Conservation (phyloP, 805 yeast genomes). For the Tetrapisispora arboricola region DNA sequence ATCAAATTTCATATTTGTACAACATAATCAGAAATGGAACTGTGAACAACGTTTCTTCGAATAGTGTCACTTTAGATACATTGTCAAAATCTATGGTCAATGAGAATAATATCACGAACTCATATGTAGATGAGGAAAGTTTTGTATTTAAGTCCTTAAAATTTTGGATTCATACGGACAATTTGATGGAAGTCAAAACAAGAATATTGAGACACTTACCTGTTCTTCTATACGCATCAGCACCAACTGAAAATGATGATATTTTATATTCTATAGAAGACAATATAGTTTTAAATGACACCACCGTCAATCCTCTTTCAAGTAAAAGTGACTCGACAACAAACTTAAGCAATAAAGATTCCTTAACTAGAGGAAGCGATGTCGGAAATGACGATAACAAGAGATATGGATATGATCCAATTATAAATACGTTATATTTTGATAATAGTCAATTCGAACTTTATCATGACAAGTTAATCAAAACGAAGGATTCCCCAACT, state of each 20-base stretch:
- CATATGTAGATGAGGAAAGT: neutral
- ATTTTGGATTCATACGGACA: slow-evolving; percentile 97
- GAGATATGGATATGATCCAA: slow-evolving; percentile 54
- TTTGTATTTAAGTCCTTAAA: slow-evolving; percentile 50
- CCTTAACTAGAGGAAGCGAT: slow-evolving; percentile 28
- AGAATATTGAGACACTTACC: slow-evolving; percentile 88
- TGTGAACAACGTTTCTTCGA: slow-evolving; percentile 24
- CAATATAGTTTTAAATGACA: slow-evolving; percentile 15
- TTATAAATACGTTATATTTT: slow-evolving; percentile 76
- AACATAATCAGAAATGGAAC: slow-evolving; percentile 63
- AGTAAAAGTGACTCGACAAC: slow-evolving; percentile 28
- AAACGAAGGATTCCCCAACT: slow-evolving; percentile 59
- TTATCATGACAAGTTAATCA: slow-evolving; percentile 74
- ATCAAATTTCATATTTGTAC: slow-evolving; percentile 72
- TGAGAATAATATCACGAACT: slow-evolving; percentile 17
- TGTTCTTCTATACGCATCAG: slow-evolving; percentile 59
- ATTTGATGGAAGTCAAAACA: slow-evolving; percentile 95
- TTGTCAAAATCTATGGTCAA: slow-evolving; percentile 24
- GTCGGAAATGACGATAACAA: slow-evolving; percentile 28
- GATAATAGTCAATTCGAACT: slow-evolving; percentile 76
- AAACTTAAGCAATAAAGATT: slow-evolving; percentile 9
- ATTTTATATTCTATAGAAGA: slow-evolving; percentile 21
- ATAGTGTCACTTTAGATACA: slow-evolving; percentile 29
- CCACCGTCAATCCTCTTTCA: slow-evolving; percentile 19
- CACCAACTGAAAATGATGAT: slow-evolving; percentile 28